A percentile compares a stretch with the other conserved stretches of the same genome.
Conservation (phyloP, 129 eudicot genomes). For the Lactuca saligna region DNA sequence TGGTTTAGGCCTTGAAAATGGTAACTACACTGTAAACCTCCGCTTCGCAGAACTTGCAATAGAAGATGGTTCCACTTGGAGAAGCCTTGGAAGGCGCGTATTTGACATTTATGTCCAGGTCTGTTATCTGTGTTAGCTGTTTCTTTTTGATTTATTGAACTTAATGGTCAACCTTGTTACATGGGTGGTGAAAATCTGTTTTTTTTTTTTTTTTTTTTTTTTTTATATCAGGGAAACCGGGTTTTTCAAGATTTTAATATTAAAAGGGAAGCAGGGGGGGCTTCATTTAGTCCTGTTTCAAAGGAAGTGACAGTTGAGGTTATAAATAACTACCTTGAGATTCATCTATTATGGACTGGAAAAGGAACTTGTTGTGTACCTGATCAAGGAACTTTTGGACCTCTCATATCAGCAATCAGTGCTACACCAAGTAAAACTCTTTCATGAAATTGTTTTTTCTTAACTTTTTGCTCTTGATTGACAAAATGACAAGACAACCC, state of each 20-base stretch:
- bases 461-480: slow-evolving; percentile 12
- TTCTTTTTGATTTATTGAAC: neutral
- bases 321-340: too few species aligned
- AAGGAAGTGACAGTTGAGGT: too few species aligned
- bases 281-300: slow-evolving; percentile 32
- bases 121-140: neutral
- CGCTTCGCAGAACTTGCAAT: too few species aligned
- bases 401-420: too few species aligned
- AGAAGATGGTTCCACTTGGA: too few species aligned
- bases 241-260: slow-evolving; percentile 66
- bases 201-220: neutral
- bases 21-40: too few species aligned
- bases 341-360: too few species aligned
- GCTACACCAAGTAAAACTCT: neutral
- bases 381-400: too few species aligned
- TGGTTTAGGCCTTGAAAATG: too few species aligned
- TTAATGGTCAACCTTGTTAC: too few species aligned
- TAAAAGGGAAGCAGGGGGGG: slow-evolving; percentile 54
- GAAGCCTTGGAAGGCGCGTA: slow-evolving; percentile 30
- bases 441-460: neutral
- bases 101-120: slow-evolving; percentile 88
- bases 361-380: too few species aligned
- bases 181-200: neutral
- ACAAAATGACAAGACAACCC: neutral
- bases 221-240: slow-evolving; percentile 44